Evolutionary conservation across 2,329 filamentous ascomycete genomes (phyloP), one percentile per base, ranked within the genome.

Genomic region (Phialophora expanda): DNA sequence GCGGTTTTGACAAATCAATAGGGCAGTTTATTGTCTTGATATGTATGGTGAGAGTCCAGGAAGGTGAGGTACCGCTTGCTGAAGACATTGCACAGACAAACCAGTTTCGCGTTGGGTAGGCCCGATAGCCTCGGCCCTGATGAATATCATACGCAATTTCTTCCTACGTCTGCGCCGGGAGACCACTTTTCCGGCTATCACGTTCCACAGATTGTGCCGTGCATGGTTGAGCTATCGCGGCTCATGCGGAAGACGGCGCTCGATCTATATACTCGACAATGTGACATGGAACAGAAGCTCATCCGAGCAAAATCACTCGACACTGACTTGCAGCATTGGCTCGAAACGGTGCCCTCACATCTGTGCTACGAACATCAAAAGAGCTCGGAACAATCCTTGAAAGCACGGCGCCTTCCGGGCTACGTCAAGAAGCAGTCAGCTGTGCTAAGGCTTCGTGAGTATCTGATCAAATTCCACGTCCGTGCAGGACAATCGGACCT

Each of bases 61-160:
- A 7, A 28, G 7, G 5, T 4, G 28, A 4, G 28, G 28, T 28
- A 6, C 28, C 28, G 28, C 28, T 28, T 28, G 56, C 59, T 62
- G 46, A 63, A 26, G 38, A 28, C 2, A 9, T n/a, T 38, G 32
- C 1, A 64, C 61, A 38, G 34, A 65, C 66, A 83, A 73, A 78
- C 83, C 73, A 81, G 80, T 48, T 83, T 83, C 65, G 78, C 81
- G 1, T 77, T 83, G 61, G 82, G 82, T 1, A 75, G 82, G 26
- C 82, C 82, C 0, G 81, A 83, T 62, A 82, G 81, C 2, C 75
- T 83, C 2, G 82, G 82, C 24, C 77, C 81, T 64, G 81, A 83
- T 34, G 74, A 81, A 61, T 83, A 82, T 61, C 82, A 84, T 64
- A 83, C 82, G 59, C 77, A 82, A 30, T 74, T 71, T 14, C 72